Conservation (phyloP, 2,329 filamentous ascomycete species). For the Sphaceloma murrayae region DNA sequence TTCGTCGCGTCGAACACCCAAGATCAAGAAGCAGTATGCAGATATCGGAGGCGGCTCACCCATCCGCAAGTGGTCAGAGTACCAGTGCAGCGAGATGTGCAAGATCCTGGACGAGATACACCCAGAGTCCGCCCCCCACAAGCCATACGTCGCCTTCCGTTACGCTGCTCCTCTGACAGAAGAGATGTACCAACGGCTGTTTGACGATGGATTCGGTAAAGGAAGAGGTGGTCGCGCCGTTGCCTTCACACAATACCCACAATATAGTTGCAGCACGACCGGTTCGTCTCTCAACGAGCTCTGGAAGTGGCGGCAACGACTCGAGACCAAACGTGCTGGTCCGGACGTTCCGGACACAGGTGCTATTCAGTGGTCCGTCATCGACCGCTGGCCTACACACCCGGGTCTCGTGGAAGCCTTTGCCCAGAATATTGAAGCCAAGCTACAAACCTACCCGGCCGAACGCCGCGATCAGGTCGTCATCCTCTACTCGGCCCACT, state of each 20-base stretch:
- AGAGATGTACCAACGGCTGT: conserved; percentile 74
- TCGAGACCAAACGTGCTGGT: conserved; percentile 64
- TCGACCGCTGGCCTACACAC: conserved; percentile 95
- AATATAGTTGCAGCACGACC: conserved; percentile 96
- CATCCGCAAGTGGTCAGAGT: conserved; percentile 95
- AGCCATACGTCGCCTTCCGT: conserved; percentile 93
- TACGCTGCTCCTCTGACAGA: conserved; percentile 92
- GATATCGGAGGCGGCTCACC: conserved; percentile 96
- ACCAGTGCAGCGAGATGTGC: conserved; percentile 92
- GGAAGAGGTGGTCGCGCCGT: conserved; percentile 88
- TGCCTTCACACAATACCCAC: conserved; percentile 95
- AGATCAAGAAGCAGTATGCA: conserved; percentile 92
- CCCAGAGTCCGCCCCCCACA: conserved; percentile 89
- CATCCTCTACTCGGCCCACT: conserved; percentile 89
- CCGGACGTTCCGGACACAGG: conserved; percentile 48
- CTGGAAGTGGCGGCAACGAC: conserved; percentile 87
- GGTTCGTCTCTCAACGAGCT: conserved; percentile 93
- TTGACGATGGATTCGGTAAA: conserved; percentile 82
- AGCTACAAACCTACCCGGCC: conserved; percentile 71
- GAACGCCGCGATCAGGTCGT: conserved; percentile 72
- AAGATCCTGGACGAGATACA: conserved; percentile 86
- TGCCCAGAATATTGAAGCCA: conserved; percentile 81
- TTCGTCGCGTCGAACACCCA: conserved; percentile 76
- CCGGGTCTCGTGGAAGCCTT: conserved; percentile 83
- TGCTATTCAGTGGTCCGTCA: conserved; percentile 88